These are phyloP conservation scores for Fusarium sp. DNA, from an alignment of 2,329 filamentous ascomycete genomes.

Conservation along the genomic window DNA sequence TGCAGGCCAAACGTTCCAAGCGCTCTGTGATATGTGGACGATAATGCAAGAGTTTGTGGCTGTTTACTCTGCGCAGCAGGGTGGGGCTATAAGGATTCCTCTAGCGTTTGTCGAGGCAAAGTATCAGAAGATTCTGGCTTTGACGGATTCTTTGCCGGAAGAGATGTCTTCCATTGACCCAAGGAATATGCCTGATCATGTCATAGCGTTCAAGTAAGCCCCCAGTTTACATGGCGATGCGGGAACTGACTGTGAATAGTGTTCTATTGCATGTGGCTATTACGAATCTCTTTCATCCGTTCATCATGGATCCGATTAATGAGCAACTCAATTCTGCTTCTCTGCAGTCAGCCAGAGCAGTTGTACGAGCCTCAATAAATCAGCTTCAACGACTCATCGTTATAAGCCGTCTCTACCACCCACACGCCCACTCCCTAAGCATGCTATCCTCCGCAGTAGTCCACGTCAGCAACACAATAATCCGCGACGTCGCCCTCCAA, in stretches of 20 bases:
- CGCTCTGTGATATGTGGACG: conserved; percentile 31
- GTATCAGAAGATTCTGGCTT: conserved; percentile 21
- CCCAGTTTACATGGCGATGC: fast-evolving
- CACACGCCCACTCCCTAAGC: conserved; percentile 5
- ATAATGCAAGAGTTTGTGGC: conserved; percentile 36
- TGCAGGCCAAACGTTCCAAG: conserved; percentile 32
- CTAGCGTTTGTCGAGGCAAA: conserved; percentile 24
- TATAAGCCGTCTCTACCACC: conserved; percentile 20
- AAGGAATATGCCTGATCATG: conserved; percentile 18
- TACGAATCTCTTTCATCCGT: conserved; percentile 8
- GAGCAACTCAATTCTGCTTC: neutral
- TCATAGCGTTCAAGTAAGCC: conserved; percentile 20
- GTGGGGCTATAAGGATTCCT: conserved; percentile 6
- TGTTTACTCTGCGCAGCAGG: conserved; percentile 22
- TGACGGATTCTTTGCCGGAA: conserved; percentile 13
- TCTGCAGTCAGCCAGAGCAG: neutral
- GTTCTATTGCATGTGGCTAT: conserved; percentile 19
- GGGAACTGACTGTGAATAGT: neutral
- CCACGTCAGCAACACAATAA: conserved; percentile 28
- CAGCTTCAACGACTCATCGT: conserved; percentile 21
- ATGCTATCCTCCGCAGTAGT: conserved; percentile 20
- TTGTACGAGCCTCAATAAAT: conserved; percentile 12
- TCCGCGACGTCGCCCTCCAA: conserved; percentile 12
- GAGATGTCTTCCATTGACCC: conserved; percentile 6
- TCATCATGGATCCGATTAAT: conserved; percentile 17